Evolutionary conservation across 2,329 filamentous ascomycete genomes (phyloP).

Genomic region (Colletotrichum horii): DNA sequence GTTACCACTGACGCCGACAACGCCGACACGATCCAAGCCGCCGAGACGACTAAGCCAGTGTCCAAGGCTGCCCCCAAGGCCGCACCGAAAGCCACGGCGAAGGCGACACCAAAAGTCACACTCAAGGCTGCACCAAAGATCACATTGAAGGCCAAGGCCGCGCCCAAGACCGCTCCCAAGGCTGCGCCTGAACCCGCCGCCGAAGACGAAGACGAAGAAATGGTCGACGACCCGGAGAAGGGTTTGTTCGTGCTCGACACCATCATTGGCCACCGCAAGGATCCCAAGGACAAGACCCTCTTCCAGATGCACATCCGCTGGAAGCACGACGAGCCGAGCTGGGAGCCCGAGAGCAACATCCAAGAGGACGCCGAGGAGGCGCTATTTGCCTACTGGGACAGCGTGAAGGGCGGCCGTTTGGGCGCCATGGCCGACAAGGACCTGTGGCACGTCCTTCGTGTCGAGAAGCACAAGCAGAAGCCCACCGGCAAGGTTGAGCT

Average conservation of each 20-base stretch:
- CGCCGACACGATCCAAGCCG: conserved; percentile 1
- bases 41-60: not conserved
- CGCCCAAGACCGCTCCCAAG: not conserved
- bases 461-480: conserved; percentile 18
- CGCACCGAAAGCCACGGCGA: not conserved
- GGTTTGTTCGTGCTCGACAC: conserved; percentile 10
- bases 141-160: not conserved
- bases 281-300: conserved; percentile 18
- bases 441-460: conserved; percentile 22
- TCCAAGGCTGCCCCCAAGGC: not conserved
- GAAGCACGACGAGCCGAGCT: conserved; percentile 31
- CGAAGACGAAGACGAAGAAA: not conserved
- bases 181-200: not conserved
- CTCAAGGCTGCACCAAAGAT: not conserved
- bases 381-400: conserved; percentile 27
- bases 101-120: not conserved
- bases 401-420: conserved; percentile 19
- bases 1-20: not conserved
- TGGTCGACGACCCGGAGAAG: not conserved
- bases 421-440: conserved; percentile 16
- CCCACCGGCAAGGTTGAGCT: conserved; percentile 3
- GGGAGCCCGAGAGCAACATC: conserved; percentile 38
- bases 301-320: conserved; percentile 37
- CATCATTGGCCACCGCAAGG: conserved; percentile 11
- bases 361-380: conserved; percentile 35